Evolutionary conservation across 495 filamentous ascomycete species (phyloP), one percentile per base, ranked within the genome.

Genomic region (Zalerion maritima): DNA sequence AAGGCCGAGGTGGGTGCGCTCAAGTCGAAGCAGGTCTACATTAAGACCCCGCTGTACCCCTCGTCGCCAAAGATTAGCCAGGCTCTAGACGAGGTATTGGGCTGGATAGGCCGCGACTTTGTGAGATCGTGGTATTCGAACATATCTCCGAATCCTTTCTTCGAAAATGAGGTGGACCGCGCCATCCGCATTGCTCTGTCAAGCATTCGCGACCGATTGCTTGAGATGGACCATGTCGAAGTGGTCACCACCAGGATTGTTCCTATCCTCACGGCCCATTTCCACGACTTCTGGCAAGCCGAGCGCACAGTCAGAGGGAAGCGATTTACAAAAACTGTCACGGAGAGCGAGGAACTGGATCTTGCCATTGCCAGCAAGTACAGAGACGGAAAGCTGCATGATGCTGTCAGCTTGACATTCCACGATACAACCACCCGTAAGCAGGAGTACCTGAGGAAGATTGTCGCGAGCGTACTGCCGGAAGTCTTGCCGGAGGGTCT

Each of bases 331-430:
- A 73, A 80, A 20, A 83, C 76, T 47, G 74, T 99, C 18, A 99
- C 91, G 6, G 91, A 99, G 52, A 92, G 85, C 2, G 86, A 93
- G 40, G 91, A 96, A 59, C 60, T 99, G 35, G 80, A 94, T 53
- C 60, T 91, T 38, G 89, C 89, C 1, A 92, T 96, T 47, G 89
- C 89, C 26, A 75, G 65, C 14, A 96, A 92, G 54, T 99, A 87
- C 50, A 74, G 68, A 24, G 77, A 89, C 46, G 89, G 89, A 19
- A 81, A 78, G 35, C 56, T 99, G 33, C 91, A 99, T 47, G 71
- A 82, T 13, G 91, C 89, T 8, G 85, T 80, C n/a, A 78, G 74
- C 4, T 51, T 93, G 35, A 67, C 75, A 19, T 78, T 78, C 41
- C 77, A 81, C 10, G 83, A 94, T 43, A 81, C 75, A 26, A 86